phyloP scores from a whole-genome alignment of 768 basidiomycete species.

The Tylopilus subfusipes region DNA sequence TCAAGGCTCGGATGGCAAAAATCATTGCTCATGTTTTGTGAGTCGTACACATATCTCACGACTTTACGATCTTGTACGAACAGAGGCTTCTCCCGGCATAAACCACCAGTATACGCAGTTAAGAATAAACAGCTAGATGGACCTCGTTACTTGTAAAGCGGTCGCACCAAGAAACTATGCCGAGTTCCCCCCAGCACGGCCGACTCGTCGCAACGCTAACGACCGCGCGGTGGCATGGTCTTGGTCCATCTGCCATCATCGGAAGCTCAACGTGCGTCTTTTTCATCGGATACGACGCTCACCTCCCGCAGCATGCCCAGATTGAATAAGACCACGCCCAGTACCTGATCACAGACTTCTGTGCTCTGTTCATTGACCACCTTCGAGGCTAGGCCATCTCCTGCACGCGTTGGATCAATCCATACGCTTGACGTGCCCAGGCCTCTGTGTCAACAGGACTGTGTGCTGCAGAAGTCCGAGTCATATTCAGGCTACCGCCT shows the following conservation, averaged over 20 bases:
- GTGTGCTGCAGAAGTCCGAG: too few species aligned
- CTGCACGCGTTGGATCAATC: conserved; percentile 30
- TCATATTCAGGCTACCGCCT: too few species aligned
- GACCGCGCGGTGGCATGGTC: conserved; percentile 28
- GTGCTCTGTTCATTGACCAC: conserved; percentile 25
- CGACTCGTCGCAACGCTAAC: conserved; percentile 34
- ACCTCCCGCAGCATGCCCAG: conserved; percentile 53
- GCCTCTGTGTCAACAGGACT: conserved; percentile 40
- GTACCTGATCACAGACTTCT: conserved; percentile 50
- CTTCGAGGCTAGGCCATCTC: conserved; percentile 12
- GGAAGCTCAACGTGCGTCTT: background rate
- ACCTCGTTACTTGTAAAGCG: background rate
- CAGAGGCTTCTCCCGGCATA: too few species aligned
- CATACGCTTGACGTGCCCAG: conserved; percentile 55
- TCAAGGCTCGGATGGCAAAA: too few species aligned
- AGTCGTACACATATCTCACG: too few species aligned
- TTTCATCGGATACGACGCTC: background rate
- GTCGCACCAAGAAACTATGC: background rate
- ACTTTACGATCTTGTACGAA: too few species aligned
- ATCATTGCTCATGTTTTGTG: too few species aligned
- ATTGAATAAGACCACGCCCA: conserved; percentile 60
- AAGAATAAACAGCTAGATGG: background rate
- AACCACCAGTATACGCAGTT: too few species aligned
- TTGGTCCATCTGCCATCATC: conserved; percentile 30
- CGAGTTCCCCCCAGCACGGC: background rate